phyloP scores from a whole-genome alignment of 306 rosid genomes.

The Glycine tomentella region DNA sequence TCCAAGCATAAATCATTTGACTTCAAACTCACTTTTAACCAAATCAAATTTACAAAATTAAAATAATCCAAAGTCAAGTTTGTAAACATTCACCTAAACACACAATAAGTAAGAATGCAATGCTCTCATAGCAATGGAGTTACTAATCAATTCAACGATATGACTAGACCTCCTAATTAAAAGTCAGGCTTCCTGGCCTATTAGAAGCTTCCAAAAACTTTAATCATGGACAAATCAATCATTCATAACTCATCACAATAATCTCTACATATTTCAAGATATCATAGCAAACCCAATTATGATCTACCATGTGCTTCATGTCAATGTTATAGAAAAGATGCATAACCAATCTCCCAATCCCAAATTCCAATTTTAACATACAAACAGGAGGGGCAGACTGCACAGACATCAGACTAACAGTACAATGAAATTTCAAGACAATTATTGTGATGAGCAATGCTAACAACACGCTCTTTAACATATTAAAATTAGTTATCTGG shows the following conservation, averaged over 20 bases:
- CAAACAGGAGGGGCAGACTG: neutral
- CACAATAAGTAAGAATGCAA: neutral
- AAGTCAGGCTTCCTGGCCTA: neutral
- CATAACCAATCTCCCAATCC: neutral
- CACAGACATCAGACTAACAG: neutral
- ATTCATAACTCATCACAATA: neutral
- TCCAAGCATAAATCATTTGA: neutral
- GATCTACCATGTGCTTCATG: neutral
- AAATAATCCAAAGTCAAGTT: neutral
- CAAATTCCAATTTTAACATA: slow-evolving; percentile 9
- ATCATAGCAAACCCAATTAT: neutral
- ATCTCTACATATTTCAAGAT: too few species aligned
- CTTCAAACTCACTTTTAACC: neutral
- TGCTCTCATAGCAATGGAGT: neutral
- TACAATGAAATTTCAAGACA: neutral
- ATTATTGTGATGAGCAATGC: neutral
- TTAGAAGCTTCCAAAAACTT: slow-evolving; percentile 4
- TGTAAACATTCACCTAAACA: neutral
- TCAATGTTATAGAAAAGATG: neutral
- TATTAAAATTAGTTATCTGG: neutral
- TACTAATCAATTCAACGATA: slow-evolving; percentile 9
- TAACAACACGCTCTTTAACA: neutral
- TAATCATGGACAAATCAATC: slow-evolving; percentile 27
- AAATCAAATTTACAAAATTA: neutral
- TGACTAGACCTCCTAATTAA: neutral